A percentile compares a stretch with the other conserved stretches of the same genome.
These are phyloP conservation scores for Penicillium riverlandense DNA, from an alignment of 495 filamentous ascomycete species.

Conservation along the genomic window DNA sequence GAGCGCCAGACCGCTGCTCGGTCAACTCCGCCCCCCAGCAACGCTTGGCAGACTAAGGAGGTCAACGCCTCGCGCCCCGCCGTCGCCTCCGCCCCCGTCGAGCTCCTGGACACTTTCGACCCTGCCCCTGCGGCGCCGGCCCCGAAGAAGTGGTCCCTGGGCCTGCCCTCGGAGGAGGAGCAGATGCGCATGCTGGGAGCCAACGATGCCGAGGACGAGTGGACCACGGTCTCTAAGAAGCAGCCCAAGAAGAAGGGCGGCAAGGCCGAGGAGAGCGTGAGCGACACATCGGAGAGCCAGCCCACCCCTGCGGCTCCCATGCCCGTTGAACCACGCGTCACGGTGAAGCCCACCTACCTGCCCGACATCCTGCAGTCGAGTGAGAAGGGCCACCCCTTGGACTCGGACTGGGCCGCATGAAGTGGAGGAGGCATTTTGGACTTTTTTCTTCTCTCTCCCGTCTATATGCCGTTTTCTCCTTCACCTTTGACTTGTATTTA, in stretches of 20 bases:
- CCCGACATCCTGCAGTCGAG: slow-evolving; percentile 32
- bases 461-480: slow-evolving; percentile 8
- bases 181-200: slow-evolving; percentile 64
- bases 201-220: slow-evolving; percentile 52
- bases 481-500: slow-evolving; percentile 26
- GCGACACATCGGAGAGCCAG: slow-evolving; percentile 34
- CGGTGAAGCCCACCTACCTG: slow-evolving; percentile 36
- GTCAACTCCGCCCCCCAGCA: slow-evolving; percentile 57
- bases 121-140: slow-evolving; percentile 23
- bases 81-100: slow-evolving; percentile 24
- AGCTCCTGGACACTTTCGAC: slow-evolving; percentile 74
- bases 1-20: slow-evolving; percentile 66
- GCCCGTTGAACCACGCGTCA: slow-evolving; percentile 33
- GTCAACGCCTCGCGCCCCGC: slow-evolving; percentile 19
- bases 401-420: slow-evolving; percentile 54
- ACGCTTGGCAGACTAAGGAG: slow-evolving; percentile 52
- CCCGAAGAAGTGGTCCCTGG: slow-evolving; percentile 42
- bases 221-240: slow-evolving; percentile 74
- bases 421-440: no score
- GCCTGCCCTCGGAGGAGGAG: slow-evolving; percentile 76
- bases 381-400: slow-evolving; percentile 46
- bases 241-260: slow-evolving; percentile 46
- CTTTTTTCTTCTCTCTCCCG: background rate
- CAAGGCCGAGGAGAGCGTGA: slow-evolving; percentile 36
- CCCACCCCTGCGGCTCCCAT: slow-evolving; percentile 20